phyloP scores from a whole-genome alignment of 2,329 filamentous ascomycete species.

The Clonostachys rosea region DNA sequence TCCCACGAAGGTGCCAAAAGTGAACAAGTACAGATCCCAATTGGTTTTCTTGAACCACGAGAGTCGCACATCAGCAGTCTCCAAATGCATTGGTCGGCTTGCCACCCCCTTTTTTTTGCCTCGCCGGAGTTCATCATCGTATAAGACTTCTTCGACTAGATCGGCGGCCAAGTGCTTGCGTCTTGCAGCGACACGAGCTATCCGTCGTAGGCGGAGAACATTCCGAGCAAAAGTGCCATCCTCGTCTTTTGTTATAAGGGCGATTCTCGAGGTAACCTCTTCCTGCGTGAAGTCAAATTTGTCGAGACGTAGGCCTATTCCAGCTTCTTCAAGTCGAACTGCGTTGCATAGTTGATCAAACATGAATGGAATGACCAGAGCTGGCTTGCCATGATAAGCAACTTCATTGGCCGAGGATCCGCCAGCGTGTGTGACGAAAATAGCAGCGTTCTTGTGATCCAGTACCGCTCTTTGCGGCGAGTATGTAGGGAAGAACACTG shows the following conservation, averaged over 20 bases:
- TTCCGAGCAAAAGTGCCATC: slow-evolving; percentile 23
- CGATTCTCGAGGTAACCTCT: slow-evolving; percentile 20
- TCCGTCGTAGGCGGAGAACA: slow-evolving; percentile 25
- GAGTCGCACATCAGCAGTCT: slow-evolving; percentile 37
- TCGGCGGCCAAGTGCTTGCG: slow-evolving; percentile 30
- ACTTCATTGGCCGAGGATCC: slow-evolving; percentile 33
- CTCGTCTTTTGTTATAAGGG: slow-evolving; percentile 16
- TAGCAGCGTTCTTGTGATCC: slow-evolving; percentile 18
- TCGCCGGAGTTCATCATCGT: slow-evolving; percentile 20
- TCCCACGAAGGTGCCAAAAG: slow-evolving; percentile 3
- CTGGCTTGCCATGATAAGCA: slow-evolving; percentile 28
- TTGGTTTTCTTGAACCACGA: slow-evolving; percentile 28
- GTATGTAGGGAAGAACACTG: slow-evolving; percentile 24
- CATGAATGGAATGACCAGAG: slow-evolving; percentile 29
- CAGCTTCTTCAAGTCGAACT: slow-evolving; percentile 23
- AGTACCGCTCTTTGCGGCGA: slow-evolving; percentile 34
- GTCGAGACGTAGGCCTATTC: slow-evolving; percentile 25
- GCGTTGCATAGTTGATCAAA: slow-evolving; percentile 34
- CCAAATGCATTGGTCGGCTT: slow-evolving; percentile 30
- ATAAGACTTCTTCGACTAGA: slow-evolving; percentile 33
- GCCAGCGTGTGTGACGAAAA: slow-evolving; percentile 36
- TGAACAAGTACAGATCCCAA: slow-evolving; percentile 25
- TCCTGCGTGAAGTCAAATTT: slow-evolving; percentile 25
- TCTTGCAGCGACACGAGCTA: slow-evolving; percentile 26
- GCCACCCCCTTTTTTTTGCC: slow-evolving; percentile 7